Evolutionary conservation across 768 basidiomycete genomes (phyloP), one percentile per base, ranked within the genome.

Genomic region (Boletus fagicola): DNA sequence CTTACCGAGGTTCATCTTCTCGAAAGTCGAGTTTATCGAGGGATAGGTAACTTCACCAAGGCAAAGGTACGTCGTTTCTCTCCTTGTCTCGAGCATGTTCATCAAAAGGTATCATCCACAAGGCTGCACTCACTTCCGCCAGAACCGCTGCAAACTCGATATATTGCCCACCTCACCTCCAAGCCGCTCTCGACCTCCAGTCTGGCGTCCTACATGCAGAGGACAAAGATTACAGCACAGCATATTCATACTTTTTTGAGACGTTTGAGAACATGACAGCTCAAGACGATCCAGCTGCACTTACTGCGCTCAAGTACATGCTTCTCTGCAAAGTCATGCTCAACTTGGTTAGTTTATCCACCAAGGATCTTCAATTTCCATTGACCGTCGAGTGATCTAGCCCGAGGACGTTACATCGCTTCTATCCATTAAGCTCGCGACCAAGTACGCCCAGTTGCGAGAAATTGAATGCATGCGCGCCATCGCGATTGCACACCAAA

Each of bases 321-420:
- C 80, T 98, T 16, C 73, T 98, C 45, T 99, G 97, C 74, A 98
- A 99, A 72, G 88, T 99, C 69, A 99, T 99, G 96, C 78, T 98
- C 61, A 94, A 94, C 67, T 72, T 96, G 68, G 95, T 96, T 58
- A 61, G 87, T 79, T 46, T 28, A 22, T 51, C 40, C 30, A 6
- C 28, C n/a, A 18, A 22, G 22, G 4, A 42, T 35, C 47, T 12
- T 13, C 5, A 33, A 16, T 18, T 16, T 11, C 16, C 43, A 26
- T 39, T 48, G 10, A 59, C 30, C 33, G 7, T 33, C 55, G 30
- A 40, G 28, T 49, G 22, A 43, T 45, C 54, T 44, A 98, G 94
- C 88, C 95, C 0, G 96, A 98, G 70, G 97, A 99, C 66, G 92
- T 98, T 3, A 88, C 87, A 1, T 82, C 91, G 0, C 83, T 99